Evolutionary conservation across 768 basidiomycete genomes (phyloP).

Genomic region (Naganishia friedmannii): DNA sequence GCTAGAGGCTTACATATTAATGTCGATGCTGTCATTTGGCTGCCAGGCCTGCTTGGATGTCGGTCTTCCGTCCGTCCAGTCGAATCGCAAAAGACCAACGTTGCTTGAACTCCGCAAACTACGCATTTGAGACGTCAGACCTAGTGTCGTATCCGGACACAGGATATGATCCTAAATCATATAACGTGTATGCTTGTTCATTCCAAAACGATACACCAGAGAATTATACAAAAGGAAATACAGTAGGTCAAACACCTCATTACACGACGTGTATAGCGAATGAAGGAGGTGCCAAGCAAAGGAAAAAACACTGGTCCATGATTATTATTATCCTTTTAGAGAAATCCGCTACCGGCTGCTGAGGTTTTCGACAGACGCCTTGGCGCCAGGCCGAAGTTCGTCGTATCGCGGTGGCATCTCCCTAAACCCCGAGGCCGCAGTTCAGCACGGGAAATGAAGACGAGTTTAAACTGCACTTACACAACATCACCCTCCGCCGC

Average conservation of each 20-base stretch:
- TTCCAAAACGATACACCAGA: neutral
- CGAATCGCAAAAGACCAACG: too few relatives aligned
- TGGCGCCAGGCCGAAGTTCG: slow-evolving; percentile 27
- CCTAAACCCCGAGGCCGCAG: neutral
- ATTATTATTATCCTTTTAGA: neutral
- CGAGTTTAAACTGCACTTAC: slow-evolving; percentile 8
- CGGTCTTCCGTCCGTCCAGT: too few relatives aligned
- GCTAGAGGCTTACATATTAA: neutral
- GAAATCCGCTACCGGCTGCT: neutral
- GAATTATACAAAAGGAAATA: neutral
- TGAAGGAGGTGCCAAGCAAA: neutral
- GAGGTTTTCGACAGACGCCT: slow-evolving; percentile 18
- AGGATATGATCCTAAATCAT: neutral
- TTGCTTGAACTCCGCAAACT: too few relatives aligned
- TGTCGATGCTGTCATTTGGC: neutral
- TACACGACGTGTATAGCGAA: neutral
- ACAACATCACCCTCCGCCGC: slow-evolving; percentile 22
- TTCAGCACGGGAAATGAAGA: neutral
- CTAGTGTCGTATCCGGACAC: too few relatives aligned
- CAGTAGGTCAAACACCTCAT: neutral
- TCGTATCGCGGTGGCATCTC: slow-evolving; percentile 35
- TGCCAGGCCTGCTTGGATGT: too few relatives aligned
- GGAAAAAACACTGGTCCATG: neutral
- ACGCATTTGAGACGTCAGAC: too few relatives aligned
- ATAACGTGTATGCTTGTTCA: neutral